Base-by-base conservation (phyloP, 2,329 filamentous ascomycete species). In the Fusarium pseudograminearum region DNA sequence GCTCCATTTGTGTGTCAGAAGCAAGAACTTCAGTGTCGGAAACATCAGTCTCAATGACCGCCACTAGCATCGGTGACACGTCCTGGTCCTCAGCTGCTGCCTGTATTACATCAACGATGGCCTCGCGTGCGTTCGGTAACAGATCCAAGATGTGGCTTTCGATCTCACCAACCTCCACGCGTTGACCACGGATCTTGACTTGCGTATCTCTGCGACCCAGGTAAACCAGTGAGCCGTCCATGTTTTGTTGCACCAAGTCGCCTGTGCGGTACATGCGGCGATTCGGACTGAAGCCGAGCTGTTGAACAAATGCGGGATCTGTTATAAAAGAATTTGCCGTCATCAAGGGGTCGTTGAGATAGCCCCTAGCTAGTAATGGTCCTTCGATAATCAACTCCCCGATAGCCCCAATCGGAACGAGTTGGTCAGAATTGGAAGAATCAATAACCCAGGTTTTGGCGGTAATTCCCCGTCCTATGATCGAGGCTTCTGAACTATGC, bases 111-210 rank as follows among this genome's bases (percentile, higher is more conserved):
- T 52, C 48, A 52, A 52, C 48, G 18, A 52, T 30, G 14, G 34
- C 48, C 48, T 52, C 48, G n/a, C 34, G 48, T 16, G 48, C 38
- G 14, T 22, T 28, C 2, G 52, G 40, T 26, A 45, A 22, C 8
- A 55, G 40, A 36, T 34, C 20, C 20, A 45, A 28, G 7, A 55
- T 55, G 8, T 55, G 28, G 22, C 40, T 46, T 28, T 45, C 40
- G 18, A 55, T 55, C 40, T 46, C 52, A 28, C 52, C 52, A 28
- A 34, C 7, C 14, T 46, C 40, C 22, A 55, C 52, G 14, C 52
- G 28, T 46, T 55, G 52, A 18, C 52, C 52, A 45, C 40, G 40
- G 14, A 55, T 55, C 24, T 55, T 55, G 40, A 55, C 30, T 28
- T 55, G 52, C 5, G 40, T 55, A 9, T 55, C 40, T 26, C 20